phyloP scores from a whole-genome alignment of 75 land plant genomes.

The Picea sitchensis region DNA sequence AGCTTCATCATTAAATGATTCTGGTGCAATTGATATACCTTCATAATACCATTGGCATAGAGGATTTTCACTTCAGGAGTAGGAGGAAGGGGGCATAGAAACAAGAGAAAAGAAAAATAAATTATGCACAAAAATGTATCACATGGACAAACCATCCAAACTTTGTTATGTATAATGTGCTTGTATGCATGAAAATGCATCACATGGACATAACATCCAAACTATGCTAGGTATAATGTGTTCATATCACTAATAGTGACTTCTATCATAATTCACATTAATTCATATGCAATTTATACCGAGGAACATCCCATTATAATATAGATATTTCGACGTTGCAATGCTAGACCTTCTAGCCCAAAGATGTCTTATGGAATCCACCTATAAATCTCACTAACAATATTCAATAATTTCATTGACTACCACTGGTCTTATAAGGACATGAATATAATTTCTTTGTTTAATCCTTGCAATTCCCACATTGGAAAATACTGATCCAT shows the following conservation, averaged over 20 bases:
- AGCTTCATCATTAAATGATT: conserved; percentile 1
- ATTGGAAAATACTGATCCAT: no score
- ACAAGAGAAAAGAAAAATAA: background rate
- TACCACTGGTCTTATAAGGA: background rate
- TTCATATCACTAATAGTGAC: background rate
- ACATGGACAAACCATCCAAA: background rate
- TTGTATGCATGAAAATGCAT: no score
- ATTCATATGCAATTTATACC: background rate
- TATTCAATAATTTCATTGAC: background rate
- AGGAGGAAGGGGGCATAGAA: no score
- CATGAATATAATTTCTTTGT: background rate
- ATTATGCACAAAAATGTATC: background rate
- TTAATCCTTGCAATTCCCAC: background rate
- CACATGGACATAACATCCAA: no score
- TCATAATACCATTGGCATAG: background rate
- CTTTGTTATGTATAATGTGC: background rate
- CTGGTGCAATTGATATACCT: background rate
- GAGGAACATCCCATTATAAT: no score
- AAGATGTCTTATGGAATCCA: background rate
- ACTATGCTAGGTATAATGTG: no score
- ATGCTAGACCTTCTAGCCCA: background rate
- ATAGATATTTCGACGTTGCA: no score
- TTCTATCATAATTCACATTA: no score
- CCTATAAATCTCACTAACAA: background rate
- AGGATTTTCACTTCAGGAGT: background rate